Base-by-base conservation (phyloP, 768 basidiomycete genomes). In the Inosperma sp. region DNA sequence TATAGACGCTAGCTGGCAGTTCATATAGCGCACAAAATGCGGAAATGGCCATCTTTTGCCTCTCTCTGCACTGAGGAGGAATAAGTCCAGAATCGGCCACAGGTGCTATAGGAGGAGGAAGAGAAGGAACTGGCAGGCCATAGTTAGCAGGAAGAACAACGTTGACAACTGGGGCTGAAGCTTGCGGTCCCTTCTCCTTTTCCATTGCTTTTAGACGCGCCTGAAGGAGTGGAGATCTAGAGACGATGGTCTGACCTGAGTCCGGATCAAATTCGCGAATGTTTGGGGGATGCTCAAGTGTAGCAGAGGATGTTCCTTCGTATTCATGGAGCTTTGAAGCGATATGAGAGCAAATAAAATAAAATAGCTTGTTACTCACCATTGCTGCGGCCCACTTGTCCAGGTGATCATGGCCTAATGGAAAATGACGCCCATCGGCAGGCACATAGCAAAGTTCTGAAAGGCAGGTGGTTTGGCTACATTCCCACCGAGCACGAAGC, bases 351-450 rank as follows among this genome's bases (percentile, higher is more conserved):
- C 12, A 41, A 3, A n/a, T 9, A 12, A 12, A 13, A 29, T 13
- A 14, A 34, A 17, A 4, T 34, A 9, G n/a, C 31, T 9, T 34
- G 31, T n/a, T n/a, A 48, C 31, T 42, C 7, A 57, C 58, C 42
- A 56, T 51, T 3, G 60, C 60, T 0, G 48, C 49, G 0, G 39
- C 58, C 60, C 58, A 61, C 19, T 52, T 54, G 9, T 54, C 29
- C 1, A 56, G 7, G 12, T 52, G 56, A 4, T 55, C 52, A 34
- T 62, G 56, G 4, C 49, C 40, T 5, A 59, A 33, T 0, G 48
- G 48, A 23, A 55, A 53, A 34, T 59, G 59, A 1, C 54, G 53
- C 3, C 51, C 50, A 33, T 41, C 45, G 7, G 42, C 25, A 17
- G 44, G 37, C 4, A 58, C 19, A 26, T 49, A 59, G 10, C 57